phyloP scores from a whole-genome alignment of 768 basidiomycete genomes.

The Rhodotorula babjevae region DNA sequence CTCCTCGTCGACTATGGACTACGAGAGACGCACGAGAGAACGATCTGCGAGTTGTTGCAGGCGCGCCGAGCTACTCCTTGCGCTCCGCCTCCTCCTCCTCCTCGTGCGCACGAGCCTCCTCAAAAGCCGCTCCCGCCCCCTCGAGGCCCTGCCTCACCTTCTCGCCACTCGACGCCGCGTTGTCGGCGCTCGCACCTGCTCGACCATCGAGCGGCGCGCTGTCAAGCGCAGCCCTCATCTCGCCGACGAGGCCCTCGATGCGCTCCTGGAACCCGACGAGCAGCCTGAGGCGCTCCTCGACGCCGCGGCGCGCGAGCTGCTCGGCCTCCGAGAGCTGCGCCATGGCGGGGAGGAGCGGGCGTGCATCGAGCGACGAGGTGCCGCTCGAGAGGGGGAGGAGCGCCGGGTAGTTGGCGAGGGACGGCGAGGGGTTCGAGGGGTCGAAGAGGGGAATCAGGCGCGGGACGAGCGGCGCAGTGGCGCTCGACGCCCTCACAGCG shows the following conservation, averaged over 20 bases:
- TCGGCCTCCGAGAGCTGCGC: constrained; percentile 64
- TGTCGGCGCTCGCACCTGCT: background rate
- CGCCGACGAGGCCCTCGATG: constrained; percentile 69
- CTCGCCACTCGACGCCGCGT: background rate
- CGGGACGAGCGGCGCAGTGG: constrained; percentile 12
- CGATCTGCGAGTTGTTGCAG: too few species aligned
- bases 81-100: too few species aligned
- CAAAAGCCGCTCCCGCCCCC: too few species aligned
- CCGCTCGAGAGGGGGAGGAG: background rate
- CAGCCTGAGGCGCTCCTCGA: constrained; percentile 53
- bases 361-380: background rate
- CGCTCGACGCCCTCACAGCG: too few species aligned
- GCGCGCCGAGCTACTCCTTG: too few species aligned
- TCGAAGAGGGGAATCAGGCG: constrained; percentile 53
- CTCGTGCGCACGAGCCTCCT: too few species aligned
- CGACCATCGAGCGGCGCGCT: background rate
- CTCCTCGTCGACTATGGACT: too few species aligned
- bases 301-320: constrained; percentile 54
- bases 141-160: background rate
- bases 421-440: constrained; percentile 24
- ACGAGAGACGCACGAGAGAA: too few species aligned
- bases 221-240: constrained; percentile 71
- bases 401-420: background rate
- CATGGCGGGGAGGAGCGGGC: constrained; percentile 50
- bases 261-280: constrained; percentile 71